Evolutionary conservation across 306 rosid genomes (phyloP).

Genomic region (Sicyos baderoa): DNA sequence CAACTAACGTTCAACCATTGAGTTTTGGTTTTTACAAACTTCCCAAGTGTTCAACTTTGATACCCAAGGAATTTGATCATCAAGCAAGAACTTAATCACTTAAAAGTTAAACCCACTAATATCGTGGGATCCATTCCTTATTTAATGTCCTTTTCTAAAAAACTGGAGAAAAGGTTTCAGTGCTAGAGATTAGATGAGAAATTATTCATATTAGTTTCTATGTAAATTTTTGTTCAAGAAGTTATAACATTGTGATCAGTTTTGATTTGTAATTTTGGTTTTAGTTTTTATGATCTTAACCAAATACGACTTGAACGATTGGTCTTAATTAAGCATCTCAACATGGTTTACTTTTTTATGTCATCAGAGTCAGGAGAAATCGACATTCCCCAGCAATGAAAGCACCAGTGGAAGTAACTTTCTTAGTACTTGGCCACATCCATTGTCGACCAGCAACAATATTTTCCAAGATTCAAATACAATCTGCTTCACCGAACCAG

Average conservation of each 20-base stretch:
- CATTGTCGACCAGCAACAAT: slow-evolving; percentile 41
- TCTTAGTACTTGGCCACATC: slow-evolving; percentile 28
- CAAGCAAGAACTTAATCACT: neutral
- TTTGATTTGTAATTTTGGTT: neutral
- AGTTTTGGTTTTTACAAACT: neutral
- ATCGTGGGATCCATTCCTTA: neutral
- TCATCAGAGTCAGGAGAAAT: slow-evolving; percentile 8
- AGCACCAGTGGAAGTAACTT: slow-evolving; percentile 35
- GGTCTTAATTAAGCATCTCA: neutral
- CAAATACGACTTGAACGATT: neutral
- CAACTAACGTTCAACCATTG: neutral
- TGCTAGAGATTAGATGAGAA: neutral
- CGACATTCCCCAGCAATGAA: slow-evolving; percentile 27
- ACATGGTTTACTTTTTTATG: neutral
- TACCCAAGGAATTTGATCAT: neutral
- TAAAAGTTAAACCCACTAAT: neutral
- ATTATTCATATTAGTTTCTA: neutral
- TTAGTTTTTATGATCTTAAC: neutral
- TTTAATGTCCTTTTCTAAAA: neutral
- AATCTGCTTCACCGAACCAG: slow-evolving; percentile 47
- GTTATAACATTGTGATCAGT: neutral
- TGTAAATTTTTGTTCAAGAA: neutral
- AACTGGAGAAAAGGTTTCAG: neutral
- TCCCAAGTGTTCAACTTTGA: neutral
- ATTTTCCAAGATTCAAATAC: slow-evolving; percentile 49